These are phyloP conservation scores for Pseudoneurospora amorphoporcata DNA, from an alignment of 495 filamentous ascomycete genomes.

Conservation along the genomic window DNA sequence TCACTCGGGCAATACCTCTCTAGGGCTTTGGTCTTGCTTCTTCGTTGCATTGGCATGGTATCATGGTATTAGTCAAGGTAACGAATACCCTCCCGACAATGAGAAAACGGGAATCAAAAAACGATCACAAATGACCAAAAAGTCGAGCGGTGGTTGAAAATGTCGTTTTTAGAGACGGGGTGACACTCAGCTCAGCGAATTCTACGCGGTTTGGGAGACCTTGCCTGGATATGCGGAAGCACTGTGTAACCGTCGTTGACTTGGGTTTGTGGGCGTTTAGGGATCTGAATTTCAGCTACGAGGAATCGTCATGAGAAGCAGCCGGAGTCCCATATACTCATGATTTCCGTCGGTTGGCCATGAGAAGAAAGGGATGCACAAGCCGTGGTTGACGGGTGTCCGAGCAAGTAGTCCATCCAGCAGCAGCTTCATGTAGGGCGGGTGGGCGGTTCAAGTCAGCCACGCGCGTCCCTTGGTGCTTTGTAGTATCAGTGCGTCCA, in stretches of 20 bases:
- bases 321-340: neutral
- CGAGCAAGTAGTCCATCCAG: neutral
- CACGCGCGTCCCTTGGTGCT: neutral
- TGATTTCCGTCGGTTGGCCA: neutral
- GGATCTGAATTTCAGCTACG: neutral
- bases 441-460: neutral
- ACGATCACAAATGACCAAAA: conserved; percentile 22
- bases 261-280: neutral
- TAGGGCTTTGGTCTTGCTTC: conserved; percentile 35
- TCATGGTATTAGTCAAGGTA: conserved; percentile 38
- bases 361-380: neutral
- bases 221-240: neutral
- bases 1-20: conserved; percentile 44
- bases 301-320: neutral
- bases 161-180: conserved; percentile 1
- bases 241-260: neutral
- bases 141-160: conserved; percentile 10
- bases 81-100: conserved; percentile 26
- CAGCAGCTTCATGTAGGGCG: neutral
- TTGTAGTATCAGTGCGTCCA: neutral
- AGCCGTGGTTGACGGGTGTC: neutral
- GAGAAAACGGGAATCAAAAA: conserved; percentile 29
- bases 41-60: conserved; percentile 49
- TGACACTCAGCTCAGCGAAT: neutral
- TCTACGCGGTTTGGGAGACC: conserved; percentile 1